Evolutionary conservation across 208 protist species (phyloP), one percentile per base, ranked within the genome.

Genomic region (Leishmania gerbilli): DNA sequence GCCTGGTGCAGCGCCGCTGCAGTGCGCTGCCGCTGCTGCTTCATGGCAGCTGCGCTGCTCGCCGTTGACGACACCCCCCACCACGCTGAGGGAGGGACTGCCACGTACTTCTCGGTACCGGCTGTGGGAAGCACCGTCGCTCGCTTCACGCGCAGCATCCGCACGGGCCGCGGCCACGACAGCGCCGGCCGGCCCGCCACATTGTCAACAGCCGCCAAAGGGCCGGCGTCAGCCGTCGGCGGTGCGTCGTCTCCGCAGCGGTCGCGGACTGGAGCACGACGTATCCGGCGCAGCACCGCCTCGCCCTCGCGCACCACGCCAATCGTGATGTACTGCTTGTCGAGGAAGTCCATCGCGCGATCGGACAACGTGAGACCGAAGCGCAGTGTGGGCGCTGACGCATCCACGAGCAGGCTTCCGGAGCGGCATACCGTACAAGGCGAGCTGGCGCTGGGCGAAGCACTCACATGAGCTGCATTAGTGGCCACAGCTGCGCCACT

Each of bases 81-180:
- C 76, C 71, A 81, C 27, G 71, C 74, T 27, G 79, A 24, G 17
- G 74, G 11, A 3, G 77, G 3, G 3, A 64, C 24, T 53, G 56
- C 6, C 1, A 83, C 3, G 47, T 81, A 93, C 80, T 69, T 62
- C 40, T 90, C 87, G 0, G 91, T 90, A 34, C 90, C 91, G 3
- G 85, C 84, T 8, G 93, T 95, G 58, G 89, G 87, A 31, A 97
- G 83, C 65, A 95, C 90, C 1, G 87, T 84, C 13, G 82, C 86
- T 40, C 92, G 90, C 79, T 92, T 91, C 27, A 97, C 77, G 34
- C 94, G 92, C 45, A 96, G 34, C 51, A 92, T 72, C 13, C 89
- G 89, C 27, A 89, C 56, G 0, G 88, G 89, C 1, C 79, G 74
- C 19, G 91, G 85, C 85, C 87, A 92, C n/a, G 67, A 80, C 4